These are phyloP conservation scores for Lasiosphaeria miniovina DNA, from an alignment of 495 filamentous ascomycete genomes.

Conservation along the genomic window DNA sequence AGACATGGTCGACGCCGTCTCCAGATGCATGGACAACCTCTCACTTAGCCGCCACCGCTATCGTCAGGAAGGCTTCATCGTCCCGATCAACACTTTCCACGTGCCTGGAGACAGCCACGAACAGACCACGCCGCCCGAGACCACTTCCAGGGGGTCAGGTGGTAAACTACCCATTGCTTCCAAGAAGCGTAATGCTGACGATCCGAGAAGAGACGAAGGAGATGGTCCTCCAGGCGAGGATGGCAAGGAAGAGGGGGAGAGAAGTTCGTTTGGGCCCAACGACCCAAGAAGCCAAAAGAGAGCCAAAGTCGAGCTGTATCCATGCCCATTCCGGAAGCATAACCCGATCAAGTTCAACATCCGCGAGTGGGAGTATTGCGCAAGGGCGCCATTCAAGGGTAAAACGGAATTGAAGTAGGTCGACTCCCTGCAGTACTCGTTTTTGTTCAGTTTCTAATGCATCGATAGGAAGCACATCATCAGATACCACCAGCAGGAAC, in stretches of 20 bases:
- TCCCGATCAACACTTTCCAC: background rate
- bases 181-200: background rate
- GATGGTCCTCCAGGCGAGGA: background rate
- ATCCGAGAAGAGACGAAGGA: background rate
- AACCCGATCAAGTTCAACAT: conserved; percentile 4
- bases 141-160: background rate
- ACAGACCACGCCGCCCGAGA: background rate
- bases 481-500: background rate
- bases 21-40: background rate
- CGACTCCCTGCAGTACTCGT: background rate
- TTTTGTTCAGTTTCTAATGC: background rate
- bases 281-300: background rate
- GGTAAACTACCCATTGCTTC: background rate
- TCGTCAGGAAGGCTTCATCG: background rate
- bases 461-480: conserved; percentile 4
- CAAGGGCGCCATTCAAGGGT: conserved; percentile 7
- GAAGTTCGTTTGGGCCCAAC: background rate
- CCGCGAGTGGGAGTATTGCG: conserved; percentile 8
- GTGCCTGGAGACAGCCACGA: background rate
- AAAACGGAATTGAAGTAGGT: conserved; percentile 7
- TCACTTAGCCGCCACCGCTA: background rate
- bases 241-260: background rate
- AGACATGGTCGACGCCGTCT: conserved; percentile 6
- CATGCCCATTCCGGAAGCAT: conserved; percentile 8
- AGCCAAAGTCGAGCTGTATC: conserved; percentile 2